Evolutionary conservation across 1,284 basidiomycete species (phyloP).

Genomic region (Ustilago loliicola): DNA sequence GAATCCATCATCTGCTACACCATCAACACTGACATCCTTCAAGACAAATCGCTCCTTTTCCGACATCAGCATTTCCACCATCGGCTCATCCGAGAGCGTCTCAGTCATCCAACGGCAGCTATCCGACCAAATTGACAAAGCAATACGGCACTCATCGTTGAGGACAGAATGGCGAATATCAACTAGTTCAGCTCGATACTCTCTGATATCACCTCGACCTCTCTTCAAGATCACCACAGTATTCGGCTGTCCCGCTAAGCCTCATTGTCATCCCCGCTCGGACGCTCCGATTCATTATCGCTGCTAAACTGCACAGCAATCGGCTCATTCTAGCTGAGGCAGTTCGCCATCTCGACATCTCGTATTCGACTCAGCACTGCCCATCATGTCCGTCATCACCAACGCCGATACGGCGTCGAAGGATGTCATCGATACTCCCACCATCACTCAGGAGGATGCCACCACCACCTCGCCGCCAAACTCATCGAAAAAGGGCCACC

Average conservation of each 20-base stretch:
- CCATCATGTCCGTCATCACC: slow-evolving; percentile 1
- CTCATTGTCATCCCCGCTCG: not conserved
- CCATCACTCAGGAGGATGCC: not conserved
- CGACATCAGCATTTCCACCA: not conserved
- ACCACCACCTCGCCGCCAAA: not conserved
- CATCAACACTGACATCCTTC: not conserved
- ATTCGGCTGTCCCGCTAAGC: slow-evolving; percentile 1
- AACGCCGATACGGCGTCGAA: slow-evolving; percentile 3
- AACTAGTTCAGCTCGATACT: not conserved
- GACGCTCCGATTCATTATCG: not conserved
- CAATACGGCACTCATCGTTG: not conserved
- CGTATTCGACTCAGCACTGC: not conserved
- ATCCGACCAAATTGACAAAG: not conserved
- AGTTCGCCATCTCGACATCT: not conserved
- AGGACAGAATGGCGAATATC: not conserved
- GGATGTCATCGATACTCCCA: not conserved
- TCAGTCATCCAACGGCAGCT: not conserved
- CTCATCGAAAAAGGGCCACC: slow-evolving; percentile 10
- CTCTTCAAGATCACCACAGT: not conserved
- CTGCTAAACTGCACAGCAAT: not conserved
- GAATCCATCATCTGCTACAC: not conserved
- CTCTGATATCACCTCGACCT: not conserved
- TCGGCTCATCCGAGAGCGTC: not conserved
- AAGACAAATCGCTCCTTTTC: not conserved
- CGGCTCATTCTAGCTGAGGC: not conserved